A percentile compares a stretch with the other conserved stretches of the same genome.
Conservation (phyloP, 2,329 filamentous ascomycete species). For the Pyricularia sp. region DNA sequence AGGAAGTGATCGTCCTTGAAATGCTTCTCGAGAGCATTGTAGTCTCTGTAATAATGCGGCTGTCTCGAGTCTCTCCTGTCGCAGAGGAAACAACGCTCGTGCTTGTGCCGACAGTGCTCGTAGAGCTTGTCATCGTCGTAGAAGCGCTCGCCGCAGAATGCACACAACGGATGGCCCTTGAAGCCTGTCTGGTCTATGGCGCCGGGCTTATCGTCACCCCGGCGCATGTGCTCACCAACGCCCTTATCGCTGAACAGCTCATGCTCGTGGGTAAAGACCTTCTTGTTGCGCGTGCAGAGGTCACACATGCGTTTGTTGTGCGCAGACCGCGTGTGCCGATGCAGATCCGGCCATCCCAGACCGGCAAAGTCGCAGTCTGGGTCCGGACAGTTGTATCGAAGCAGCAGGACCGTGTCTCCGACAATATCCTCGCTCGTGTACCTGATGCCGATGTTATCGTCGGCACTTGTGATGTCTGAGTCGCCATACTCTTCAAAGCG, state of each 20-base stretch:
- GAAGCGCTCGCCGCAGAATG: constrained; percentile 84
- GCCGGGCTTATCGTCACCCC: constrained; percentile 84
- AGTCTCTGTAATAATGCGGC: constrained; percentile 88
- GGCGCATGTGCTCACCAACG: constrained; percentile 77
- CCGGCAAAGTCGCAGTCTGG: constrained; percentile 71
- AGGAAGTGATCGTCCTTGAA: constrained; percentile 82
- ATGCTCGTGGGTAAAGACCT: constrained; percentile 97
- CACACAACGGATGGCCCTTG: constrained; percentile 89
- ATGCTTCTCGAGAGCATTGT: constrained; percentile 76
- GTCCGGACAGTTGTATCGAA: constrained; percentile 94
- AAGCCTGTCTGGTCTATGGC: constrained; percentile 90
- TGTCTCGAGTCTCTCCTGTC: constrained; percentile 61
- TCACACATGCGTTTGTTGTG: constrained; percentile 90
- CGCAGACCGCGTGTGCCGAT: constrained; percentile 68
- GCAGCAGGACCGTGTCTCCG: constrained; percentile 77
- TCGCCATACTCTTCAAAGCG: constrained; percentile 75
- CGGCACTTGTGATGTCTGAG: constrained; percentile 64
- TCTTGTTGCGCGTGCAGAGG: constrained; percentile 86
- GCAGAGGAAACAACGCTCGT: constrained; percentile 92
- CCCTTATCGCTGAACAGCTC: constrained; percentile 78
- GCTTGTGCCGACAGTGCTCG: constrained; percentile 83
- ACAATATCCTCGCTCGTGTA: constrained; percentile 86
- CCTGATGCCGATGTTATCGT: constrained; percentile 82
- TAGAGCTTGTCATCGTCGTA: constrained; percentile 96
- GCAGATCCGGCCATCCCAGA: constrained; percentile 48